phyloP scores from a whole-genome alignment of 2,329 filamentous ascomycete genomes.

The Magnaporthiopsis incrustans region DNA sequence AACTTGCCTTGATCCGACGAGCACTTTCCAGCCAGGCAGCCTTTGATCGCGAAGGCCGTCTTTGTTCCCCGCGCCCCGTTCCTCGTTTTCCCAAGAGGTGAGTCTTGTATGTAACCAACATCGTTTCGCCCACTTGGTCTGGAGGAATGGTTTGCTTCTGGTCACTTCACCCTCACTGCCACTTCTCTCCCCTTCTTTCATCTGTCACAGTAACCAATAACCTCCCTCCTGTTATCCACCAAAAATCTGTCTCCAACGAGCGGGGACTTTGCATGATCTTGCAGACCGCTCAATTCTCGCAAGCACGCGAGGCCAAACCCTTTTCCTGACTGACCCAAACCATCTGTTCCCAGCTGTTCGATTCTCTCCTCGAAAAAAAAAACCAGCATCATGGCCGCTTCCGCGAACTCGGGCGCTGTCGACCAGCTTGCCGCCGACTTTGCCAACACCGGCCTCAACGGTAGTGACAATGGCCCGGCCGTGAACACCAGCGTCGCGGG shows the following conservation, averaged over 20 bases:
- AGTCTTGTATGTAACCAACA: not conserved
- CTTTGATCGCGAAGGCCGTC: not conserved
- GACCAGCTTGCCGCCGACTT: conserved; percentile 77
- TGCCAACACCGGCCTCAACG: conserved; percentile 62
- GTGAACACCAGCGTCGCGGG: conserved; percentile 67
- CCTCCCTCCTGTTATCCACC: not conserved
- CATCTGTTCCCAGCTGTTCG: not conserved
- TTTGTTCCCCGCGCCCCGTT: not conserved
- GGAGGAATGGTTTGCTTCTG: not conserved
- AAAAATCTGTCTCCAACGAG: not conserved
- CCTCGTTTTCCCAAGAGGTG: not conserved
- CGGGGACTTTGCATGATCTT: no score
- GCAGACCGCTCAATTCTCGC: not conserved
- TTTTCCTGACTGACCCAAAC: not conserved
- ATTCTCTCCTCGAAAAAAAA: not conserved
- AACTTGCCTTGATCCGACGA: not conserved
- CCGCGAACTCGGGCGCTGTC: conserved; percentile 53
- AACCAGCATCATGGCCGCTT: conserved; percentile 49
- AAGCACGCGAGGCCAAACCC: not conserved
- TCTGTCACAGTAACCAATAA: not conserved
- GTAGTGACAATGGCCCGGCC: conserved; percentile 56
- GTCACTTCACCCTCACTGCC: not conserved
- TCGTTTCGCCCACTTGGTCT: not conserved
- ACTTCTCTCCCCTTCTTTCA: not conserved
- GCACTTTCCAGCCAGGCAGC: not conserved